Evolutionary conservation across 192 early-diverging fungal genomes (phyloP).

Genomic region (Backusella sp.): DNA sequence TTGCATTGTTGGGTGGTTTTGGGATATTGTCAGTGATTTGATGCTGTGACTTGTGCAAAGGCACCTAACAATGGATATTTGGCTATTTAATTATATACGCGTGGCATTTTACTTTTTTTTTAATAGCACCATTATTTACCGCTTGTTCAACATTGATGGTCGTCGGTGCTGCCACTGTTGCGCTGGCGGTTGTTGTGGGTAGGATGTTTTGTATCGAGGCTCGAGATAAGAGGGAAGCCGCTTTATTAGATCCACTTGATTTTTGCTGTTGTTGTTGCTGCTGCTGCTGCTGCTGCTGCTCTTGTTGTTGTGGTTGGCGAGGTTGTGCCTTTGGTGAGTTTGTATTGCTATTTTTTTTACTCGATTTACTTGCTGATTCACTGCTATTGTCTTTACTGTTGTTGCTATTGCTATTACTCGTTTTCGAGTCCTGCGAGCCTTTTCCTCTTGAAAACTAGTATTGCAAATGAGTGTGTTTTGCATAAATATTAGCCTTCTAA

Average conservation of each 20-base stretch:
- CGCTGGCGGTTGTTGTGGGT: neutral
- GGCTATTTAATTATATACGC: neutral
- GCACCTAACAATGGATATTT: neutral
- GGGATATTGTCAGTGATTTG: neutral
- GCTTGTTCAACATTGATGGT: neutral
- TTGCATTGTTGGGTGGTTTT: conserved; percentile 14
- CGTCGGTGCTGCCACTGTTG: neutral
- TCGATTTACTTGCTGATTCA: neutral
- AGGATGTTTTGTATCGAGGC: conserved; percentile 8
- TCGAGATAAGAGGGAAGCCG: conserved; percentile 1
- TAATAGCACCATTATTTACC: neutral
- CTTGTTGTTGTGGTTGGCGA: neutral
- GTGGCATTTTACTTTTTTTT: neutral
- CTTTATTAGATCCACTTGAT: neutral
- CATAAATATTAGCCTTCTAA: too few relatives aligned
- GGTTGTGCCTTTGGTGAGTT: neutral
- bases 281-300: neutral
- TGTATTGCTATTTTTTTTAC: neutral
- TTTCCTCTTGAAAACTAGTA: neutral
- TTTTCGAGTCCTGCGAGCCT: neutral
- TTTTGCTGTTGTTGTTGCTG: neutral
- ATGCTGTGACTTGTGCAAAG: neutral
- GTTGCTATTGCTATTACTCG: neutral
- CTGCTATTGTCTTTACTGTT: neutral
- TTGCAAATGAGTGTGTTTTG: neutral